Percentiles rank a stretch among this genome's conserved stretches.
phyloP scores from a whole-genome alignment of 257 asterid genomes.

The Hygrophila difformis region DNA sequence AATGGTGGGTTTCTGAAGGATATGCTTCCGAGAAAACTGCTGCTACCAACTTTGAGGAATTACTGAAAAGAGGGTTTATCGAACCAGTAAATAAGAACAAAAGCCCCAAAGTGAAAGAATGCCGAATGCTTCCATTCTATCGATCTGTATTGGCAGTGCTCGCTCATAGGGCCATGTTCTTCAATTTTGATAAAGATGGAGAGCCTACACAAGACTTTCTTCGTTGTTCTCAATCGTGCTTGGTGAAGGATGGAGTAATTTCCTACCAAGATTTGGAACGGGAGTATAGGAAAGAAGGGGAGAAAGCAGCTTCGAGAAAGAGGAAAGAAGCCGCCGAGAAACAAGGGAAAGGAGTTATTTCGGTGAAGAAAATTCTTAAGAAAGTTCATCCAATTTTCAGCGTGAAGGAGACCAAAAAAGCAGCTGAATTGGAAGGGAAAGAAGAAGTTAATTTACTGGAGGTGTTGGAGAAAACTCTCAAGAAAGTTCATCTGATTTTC shows the following conservation, averaged over 20 bases:
- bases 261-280: constrained; percentile 15
- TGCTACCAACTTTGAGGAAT: not conserved
- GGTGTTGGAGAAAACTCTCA: constrained; percentile 7
- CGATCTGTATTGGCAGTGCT: constrained; percentile 21
- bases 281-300: no score
- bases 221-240: constrained; percentile 24
- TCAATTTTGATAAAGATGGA: constrained; percentile 22
- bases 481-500: constrained; percentile 34
- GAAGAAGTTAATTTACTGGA: not conserved
- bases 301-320: not conserved
- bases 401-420: constrained; percentile 20
- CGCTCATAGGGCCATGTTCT: constrained; percentile 24
- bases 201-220: constrained; percentile 23
- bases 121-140: constrained; percentile 27
- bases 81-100: constrained; percentile 21
- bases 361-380: constrained; percentile 16
- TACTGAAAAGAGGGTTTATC: constrained; percentile 28
- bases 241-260: constrained; percentile 30
- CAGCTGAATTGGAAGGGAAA: no score
- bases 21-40: constrained; percentile 18
- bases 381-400: constrained; percentile 37
- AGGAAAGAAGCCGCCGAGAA: not conserved
- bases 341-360: no score
- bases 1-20: constrained; percentile 46
- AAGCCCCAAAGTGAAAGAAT: constrained; percentile 17